Base-by-base conservation (phyloP, 176 grass and related monocot species). In the Hyparrhenia diplandra region DNA sequence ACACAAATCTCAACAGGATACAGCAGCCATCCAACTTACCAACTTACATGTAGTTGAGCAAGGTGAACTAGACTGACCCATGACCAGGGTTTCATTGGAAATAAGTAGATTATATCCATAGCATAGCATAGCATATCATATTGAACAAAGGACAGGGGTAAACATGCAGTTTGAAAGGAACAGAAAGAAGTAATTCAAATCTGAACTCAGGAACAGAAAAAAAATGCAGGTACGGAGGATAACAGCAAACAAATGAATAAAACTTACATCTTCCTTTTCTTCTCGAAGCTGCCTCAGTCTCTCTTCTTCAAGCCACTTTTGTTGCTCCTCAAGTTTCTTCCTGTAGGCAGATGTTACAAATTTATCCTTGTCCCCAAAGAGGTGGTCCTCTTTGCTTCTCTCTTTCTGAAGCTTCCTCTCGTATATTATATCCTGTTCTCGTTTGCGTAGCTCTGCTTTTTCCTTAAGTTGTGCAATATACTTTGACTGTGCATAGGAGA, bases 391-490 rank as follows among this genome's bases (percentile, higher is more conserved):
- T 82, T 95, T 93, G 82, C 90, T 95, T 71, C 92, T 90, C 73
- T 99, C 92, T 89, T 99, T 99, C 59, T 95, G 83, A 73, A 99
- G 71, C 69, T 99, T 95, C 83, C 80, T 95, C 84, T 99, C 96
- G 32, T 95, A 99, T 79, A 95, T 68, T 77, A 99, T 86, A 75
- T 99, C 96, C 84, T 95, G 92, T 31, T 95, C 92, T 62, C 86
- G 82, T 82, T 99, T 94, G 59, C 92, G 93, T 64, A 91, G 72
- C 75, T 99, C 94, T 66, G 96, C 92, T 81, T 95, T 99, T 21
- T 83, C 84, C 88, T 90, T 91, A 77, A 99, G 96, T 78, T 68
- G 40, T 51, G 86, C 92, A 82, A 99, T 95, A 89, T 99, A 99
- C 73, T 93, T 99, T 46, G 92, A 93, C 96, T 98, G 88, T 71